Percentiles rank a stretch among this genome's conserved stretches.
Conservation (phyloP, 2,329 filamentous ascomycete genomes). For the Trichoderma afroharzianum region DNA sequence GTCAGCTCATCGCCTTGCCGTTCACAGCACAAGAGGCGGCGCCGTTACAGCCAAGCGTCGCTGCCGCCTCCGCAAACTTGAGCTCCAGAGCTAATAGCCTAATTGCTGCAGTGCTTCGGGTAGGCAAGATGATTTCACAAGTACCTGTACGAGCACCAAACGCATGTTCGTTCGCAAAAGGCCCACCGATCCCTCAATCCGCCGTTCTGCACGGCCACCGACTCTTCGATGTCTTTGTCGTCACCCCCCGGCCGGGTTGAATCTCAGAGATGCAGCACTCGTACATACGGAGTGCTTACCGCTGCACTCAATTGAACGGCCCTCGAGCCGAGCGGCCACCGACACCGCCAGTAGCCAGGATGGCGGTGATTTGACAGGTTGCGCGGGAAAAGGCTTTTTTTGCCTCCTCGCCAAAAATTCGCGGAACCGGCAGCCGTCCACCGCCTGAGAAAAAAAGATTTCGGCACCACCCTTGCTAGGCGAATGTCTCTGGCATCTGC, state of each 20-base stretch:
- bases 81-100: neutral
- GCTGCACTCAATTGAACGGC: slow-evolving; percentile 1
- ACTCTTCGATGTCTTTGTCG: neutral
- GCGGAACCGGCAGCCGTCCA: slow-evolving; percentile 21
- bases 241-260: neutral
- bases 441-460: slow-evolving; percentile 12
- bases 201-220: slow-evolving; percentile 13
- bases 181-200: slow-evolving; percentile 1
- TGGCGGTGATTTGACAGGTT: slow-evolving; percentile 7
- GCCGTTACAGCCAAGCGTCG: neutral
- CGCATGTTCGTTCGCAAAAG: neutral
- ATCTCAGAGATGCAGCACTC: neutral
- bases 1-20: slow-evolving; percentile 12
- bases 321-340: neutral
- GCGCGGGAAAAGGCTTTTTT: slow-evolving; percentile 14
- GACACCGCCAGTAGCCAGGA: slow-evolving; percentile 17
- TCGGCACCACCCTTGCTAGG: slow-evolving; percentile 20
- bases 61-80: slow-evolving; percentile 7
- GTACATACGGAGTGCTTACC: neutral
- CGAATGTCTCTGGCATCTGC: slow-evolving; percentile 13
- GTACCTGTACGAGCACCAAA: neutral
- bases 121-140: neutral
- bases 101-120: neutral
- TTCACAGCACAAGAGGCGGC: neutral
- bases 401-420: slow-evolving; percentile 15